Base-by-base conservation (phyloP, 2,329 filamentous ascomycete genomes). In the Neophaeococcomyces aloes region DNA sequence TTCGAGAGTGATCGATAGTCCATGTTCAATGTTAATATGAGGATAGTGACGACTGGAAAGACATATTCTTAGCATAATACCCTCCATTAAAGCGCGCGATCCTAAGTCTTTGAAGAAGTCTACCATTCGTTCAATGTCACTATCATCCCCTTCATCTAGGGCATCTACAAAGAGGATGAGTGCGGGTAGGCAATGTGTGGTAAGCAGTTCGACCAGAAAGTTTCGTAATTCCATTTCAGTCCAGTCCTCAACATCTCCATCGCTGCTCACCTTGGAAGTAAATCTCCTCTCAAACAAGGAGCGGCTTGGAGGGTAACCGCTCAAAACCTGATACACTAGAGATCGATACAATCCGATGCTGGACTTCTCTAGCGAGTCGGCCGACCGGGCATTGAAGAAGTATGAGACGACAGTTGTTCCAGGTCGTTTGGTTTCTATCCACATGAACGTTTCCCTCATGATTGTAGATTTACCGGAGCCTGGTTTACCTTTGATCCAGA, bases 281-380 rank as follows among this genome's bases (percentile, higher is more conserved):
- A 57, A 56, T 1, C 4, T 44, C 8, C 19, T 27, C 13, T 27
- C 13, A 36, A 37, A 38, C 3, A 14, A 23, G 10, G 4, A 10
- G 10, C n/a, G 13, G 10, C 5, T n/a, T 10, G 18, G 13, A 39
- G 37, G 35, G 7, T 50, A 49, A 19, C 65, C 57, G 0, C 59
- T 17, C 6, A 44, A 10, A 4, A 33, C 19, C 14, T 42, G 39
- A 27, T 11, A 7, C 11, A 27, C 7, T 7, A 38, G 42, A 0
- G 70, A 71, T 2, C 72, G 62, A 48, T 74, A 75, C 56, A 78
- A 64, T 0, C 75, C 74, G 0, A 57, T 19, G 0, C 62, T 59
- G 0, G 70, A 65, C 41, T 60, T 71, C 35, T 77, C 69, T 7
- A 71, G 53, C 3, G 56, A 25, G 0, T 59, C 56, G 4, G 39